Conservation (phyloP, 352 stramenopile species). For the Phytophthora fragariae region DNA sequence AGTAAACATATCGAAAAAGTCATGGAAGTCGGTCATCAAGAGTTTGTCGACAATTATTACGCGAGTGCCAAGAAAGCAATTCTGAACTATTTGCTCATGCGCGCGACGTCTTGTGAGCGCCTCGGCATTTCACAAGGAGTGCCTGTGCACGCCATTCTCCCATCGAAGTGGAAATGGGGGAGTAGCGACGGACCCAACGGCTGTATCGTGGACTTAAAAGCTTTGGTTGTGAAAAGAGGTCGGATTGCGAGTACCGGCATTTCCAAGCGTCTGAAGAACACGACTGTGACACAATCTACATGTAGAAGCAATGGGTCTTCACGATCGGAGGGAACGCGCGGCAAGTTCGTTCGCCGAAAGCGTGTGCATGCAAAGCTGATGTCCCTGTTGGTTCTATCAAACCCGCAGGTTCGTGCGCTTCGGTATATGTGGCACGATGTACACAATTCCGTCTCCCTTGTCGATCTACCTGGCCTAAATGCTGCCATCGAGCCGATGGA, state of each 20-base stretch:
- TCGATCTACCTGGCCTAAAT: constrained; percentile 54
- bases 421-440: constrained; percentile 75
- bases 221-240: constrained; percentile 27
- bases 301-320: not conserved
- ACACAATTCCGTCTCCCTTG: constrained; percentile 47
- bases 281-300: not conserved
- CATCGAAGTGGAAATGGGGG: constrained; percentile 74
- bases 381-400: constrained; percentile 54
- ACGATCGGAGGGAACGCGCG: not conserved
- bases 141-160: constrained; percentile 50
- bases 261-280: constrained; percentile 1
- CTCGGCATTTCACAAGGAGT: constrained; percentile 61
- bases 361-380: constrained; percentile 52
- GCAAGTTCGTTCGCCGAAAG: constrained; percentile 46
- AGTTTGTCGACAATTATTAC: constrained; percentile 72
- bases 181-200: constrained; percentile 58
- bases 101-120: constrained; percentile 45
- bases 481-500: constrained; percentile 39
- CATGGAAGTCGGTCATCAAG: constrained; percentile 44
- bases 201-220: constrained; percentile 61
- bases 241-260: not conserved
- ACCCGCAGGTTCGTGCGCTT: constrained; percentile 59
- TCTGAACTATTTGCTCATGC: constrained; percentile 75
- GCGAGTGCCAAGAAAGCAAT: constrained; percentile 78
- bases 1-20: constrained; percentile 52